Conservation (phyloP, 2,329 filamentous ascomycete species). For the Alternaria rosae region DNA sequence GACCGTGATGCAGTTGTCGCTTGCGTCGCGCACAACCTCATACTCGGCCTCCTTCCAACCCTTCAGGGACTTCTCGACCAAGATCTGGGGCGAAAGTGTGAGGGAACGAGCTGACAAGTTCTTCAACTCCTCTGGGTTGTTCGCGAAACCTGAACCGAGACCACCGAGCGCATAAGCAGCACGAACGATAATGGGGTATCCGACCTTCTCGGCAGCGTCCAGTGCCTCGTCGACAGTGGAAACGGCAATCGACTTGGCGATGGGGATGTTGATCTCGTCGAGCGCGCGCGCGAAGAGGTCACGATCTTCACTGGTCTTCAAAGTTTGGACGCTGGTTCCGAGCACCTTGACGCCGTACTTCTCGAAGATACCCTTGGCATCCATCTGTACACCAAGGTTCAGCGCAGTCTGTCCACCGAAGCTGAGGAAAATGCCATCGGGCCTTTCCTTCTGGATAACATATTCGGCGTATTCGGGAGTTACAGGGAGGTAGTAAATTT, state of each 20-base stretch:
- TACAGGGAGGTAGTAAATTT: constrained; percentile 97
- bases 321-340: constrained; percentile 90
- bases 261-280: constrained; percentile 96
- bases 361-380: constrained; percentile 93
- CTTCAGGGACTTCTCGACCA: constrained; percentile 98
- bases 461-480: constrained; percentile 97
- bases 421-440: constrained; percentile 95
- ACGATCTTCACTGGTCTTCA: constrained; percentile 94
- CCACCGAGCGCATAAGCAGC: constrained; percentile 96
- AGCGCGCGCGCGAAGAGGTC: constrained; percentile 95
- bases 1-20: constrained; percentile 98
- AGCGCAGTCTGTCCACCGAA: constrained; percentile 98
- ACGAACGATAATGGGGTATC: constrained; percentile 97
- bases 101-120: constrained; percentile 93
- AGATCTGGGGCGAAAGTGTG: constrained; percentile 91
- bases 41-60: constrained; percentile 99
- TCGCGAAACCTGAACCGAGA: constrained; percentile 94
- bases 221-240: constrained; percentile 90
- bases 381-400: constrained; percentile 96
- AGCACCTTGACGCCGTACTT: constrained; percentile 95
- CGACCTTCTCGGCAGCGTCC: constrained; percentile 82
- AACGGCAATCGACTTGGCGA: constrained; percentile 94
- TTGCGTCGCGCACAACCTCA: constrained; percentile 94
- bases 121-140: constrained; percentile 90
- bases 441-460: constrained; percentile 94